phyloP scores from a whole-genome alignment of 176 grass and related monocot species.

The Secale cereale region DNA sequence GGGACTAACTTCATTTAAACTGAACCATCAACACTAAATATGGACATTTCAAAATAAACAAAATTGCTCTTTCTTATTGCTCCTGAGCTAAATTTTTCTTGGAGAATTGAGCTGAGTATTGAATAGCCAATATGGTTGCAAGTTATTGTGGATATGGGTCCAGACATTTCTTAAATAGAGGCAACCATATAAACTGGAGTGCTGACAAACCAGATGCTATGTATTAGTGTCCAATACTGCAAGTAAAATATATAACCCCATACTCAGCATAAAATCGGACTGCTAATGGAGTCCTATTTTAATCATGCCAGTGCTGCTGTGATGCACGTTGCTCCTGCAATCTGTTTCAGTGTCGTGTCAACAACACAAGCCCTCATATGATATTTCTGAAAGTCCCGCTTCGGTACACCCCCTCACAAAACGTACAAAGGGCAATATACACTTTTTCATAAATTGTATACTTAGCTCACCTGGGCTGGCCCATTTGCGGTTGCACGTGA shows the following conservation, averaged over 20 bases:
- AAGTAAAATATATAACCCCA: neutral
- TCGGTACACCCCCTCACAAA: too few relatives aligned
- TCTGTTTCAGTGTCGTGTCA: neutral
- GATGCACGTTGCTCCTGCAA: neutral
- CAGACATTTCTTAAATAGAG: neutral
- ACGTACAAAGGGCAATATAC: too few relatives aligned
- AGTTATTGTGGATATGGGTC: neutral
- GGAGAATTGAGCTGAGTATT: neutral
- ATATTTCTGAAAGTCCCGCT: too few relatives aligned
- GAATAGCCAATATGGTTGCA: neutral
- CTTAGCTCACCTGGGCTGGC: too few relatives aligned
- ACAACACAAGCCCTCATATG: neutral
- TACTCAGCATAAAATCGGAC: neutral
- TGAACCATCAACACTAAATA: too few relatives aligned
- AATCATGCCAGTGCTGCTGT: neutral
- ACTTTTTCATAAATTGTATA: too few relatives aligned
- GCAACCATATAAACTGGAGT: neutral
- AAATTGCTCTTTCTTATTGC: neutral
- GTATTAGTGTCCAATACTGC: neutral
- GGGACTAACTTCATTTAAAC: too few relatives aligned
- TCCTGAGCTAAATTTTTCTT: neutral
- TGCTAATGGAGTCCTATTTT: neutral
- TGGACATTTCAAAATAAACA: too few relatives aligned
- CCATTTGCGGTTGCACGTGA: too few relatives aligned
- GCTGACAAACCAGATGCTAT: neutral